Evolutionary conservation across 345 rosid genomes (phyloP).

Genomic region (Carallia pectinifolia): DNA sequence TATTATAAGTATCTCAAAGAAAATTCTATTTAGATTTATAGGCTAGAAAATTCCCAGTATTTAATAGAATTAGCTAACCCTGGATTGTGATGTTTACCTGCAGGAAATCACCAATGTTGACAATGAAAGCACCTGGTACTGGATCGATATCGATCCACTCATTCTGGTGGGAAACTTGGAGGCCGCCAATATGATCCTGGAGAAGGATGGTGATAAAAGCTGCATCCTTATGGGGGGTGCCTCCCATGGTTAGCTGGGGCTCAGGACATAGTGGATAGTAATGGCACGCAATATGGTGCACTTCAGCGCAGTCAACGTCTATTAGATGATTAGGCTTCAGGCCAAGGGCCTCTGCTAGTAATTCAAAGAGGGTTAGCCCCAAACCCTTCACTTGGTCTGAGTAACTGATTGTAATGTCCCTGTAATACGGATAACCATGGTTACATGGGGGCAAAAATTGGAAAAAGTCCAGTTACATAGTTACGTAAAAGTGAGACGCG

Average conservation of each 20-base stretch:
- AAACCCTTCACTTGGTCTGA: slow-evolving; percentile 3
- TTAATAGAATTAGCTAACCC: too few species aligned
- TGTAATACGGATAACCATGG: background rate
- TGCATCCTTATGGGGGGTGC: slow-evolving; percentile 14
- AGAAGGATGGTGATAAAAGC: slow-evolving; percentile 23
- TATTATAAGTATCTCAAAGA: too few species aligned
- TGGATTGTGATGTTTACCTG: slow-evolving; percentile 11
- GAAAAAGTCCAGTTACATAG: too few species aligned
- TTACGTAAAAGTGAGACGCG: too few species aligned
- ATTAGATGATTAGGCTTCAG: slow-evolving; percentile 18
- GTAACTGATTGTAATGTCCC: slow-evolving; percentile 21
- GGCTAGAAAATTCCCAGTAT: too few species aligned
- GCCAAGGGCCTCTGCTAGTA: slow-evolving; percentile 26
- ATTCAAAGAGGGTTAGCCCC: slow-evolving; percentile 8
- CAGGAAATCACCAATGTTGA: slow-evolving; percentile 26
- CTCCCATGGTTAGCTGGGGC: slow-evolving; percentile 24
- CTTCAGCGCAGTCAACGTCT: slow-evolving; percentile 20
- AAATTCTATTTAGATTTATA: too few species aligned
- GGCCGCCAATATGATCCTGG: slow-evolving; percentile 15
- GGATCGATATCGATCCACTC: slow-evolving; percentile 24
- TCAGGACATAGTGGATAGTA: slow-evolving; percentile 35
- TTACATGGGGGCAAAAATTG: background rate
- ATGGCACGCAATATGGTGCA: slow-evolving; percentile 18
- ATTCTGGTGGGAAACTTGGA: slow-evolving; percentile 21
- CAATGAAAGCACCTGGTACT: slow-evolving; percentile 8